These are phyloP conservation scores for Lentinula lateritia DNA, from an alignment of 768 basidiomycete species.

Conservation along the genomic window DNA sequence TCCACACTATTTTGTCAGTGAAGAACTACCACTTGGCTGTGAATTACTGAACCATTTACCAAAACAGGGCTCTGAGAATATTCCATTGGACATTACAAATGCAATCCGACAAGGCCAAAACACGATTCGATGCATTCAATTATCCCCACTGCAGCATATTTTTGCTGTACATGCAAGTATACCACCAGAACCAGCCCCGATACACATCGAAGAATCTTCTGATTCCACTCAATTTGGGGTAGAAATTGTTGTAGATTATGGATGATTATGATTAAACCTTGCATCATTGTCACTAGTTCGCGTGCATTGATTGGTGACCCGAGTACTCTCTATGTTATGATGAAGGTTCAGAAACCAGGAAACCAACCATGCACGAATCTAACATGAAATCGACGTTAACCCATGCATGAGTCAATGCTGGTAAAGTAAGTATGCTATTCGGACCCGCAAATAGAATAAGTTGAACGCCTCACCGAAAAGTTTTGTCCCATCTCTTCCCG, in stretches of 20 bases:
- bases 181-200: background rate
- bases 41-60: background rate
- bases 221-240: background rate
- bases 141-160: constrained; percentile 22
- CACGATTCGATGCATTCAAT: constrained; percentile 43
- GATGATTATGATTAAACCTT: background rate
- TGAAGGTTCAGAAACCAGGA: constrained; percentile 69
- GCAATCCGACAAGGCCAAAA: constrained; percentile 39
- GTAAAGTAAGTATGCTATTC: background rate
- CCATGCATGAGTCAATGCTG: constrained; percentile 92
- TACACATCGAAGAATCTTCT: background rate
- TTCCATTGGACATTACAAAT: constrained; percentile 34
- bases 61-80: constrained; percentile 18
- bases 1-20: constrained; percentile 37
- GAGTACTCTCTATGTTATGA: constrained; percentile 13
- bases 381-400: constrained; percentile 96
- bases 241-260: background rate
- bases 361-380: constrained; percentile 88
- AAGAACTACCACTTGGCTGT: background rate
- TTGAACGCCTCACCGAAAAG: constrained; percentile 69
- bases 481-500: constrained; percentile 91
- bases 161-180: constrained; percentile 7
- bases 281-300: no score
- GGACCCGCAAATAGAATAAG: background rate
- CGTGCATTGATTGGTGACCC: no score